Evolutionary conservation across 345 rosid species (phyloP), one percentile per base, ranked within the genome.

Genomic region (Corchorus olitorius): DNA sequence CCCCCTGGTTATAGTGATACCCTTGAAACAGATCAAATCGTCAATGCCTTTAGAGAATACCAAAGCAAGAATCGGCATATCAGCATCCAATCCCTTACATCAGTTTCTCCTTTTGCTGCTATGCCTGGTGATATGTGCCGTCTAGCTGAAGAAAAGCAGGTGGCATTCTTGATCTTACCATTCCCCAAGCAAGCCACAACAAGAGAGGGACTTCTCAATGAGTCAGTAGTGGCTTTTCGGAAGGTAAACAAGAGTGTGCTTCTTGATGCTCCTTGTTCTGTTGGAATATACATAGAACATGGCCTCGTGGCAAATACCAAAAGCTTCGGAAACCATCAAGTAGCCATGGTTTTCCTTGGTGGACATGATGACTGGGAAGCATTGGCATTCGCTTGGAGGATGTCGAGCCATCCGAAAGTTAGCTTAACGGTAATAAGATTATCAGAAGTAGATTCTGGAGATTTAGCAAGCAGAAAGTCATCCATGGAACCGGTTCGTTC

Each of bases 321-420:
- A 27, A 27, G 80, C 82, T 82, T 81, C 37, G 78, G 80, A 19
- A 84, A 92, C 22, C 97, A 88, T 74, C 86, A 88, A n/a, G 74
- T 93, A 27, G 97, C 85, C 3, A 90, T 92, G 68, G 76, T 96
- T 13, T 96, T 88, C 84, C 86, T 93, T 2, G 93, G 98, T 3
- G 99, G 99, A 43, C 87, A 92, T 0, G 97, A 93, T 53, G 97
- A 92, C 15, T 83, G 98, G 60, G 99, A 93, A 70, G 97, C 92
- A 2, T 74, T 93, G 17, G 84, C 98, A 9, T 96, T 91, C 50
- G 97, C 90, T 0, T 89, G 89, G 94, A 85, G 95, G 85, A 96
- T 96, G 93, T 73, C 88, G 2, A 89, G 83, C 59, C 89, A 91
- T 74, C 91, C 90, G 0, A 91, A 91, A 9, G 80, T 88, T n/a